A percentile compares a stretch with the other conserved stretches of the same genome.
These are phyloP conservation scores for Xerocomus minutiporus DNA, from an alignment of 1,284 basidiomycete species.

Conservation along the genomic window DNA sequence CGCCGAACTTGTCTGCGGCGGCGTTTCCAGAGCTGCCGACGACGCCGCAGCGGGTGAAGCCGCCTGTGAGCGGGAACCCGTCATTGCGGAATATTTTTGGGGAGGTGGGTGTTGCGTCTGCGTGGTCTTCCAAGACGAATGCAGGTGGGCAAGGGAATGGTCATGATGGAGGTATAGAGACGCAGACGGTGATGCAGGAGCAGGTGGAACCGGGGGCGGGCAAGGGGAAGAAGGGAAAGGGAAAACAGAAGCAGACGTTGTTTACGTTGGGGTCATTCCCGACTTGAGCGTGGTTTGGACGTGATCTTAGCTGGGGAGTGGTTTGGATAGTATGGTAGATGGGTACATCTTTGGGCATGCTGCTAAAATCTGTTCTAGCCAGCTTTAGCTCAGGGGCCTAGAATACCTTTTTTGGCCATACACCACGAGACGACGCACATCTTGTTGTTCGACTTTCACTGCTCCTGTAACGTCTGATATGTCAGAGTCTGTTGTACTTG, in stretches of 20 bases:
- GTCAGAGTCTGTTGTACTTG: constrained; percentile 64
- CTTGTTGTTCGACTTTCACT: background rate
- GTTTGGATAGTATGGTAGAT: background rate
- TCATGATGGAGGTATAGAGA: background rate
- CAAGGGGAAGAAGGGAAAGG: constrained; percentile 74
- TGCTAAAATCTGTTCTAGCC: no score
- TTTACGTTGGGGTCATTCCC: constrained; percentile 69
- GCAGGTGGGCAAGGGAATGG: background rate
- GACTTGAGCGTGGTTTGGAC: constrained; percentile 30
- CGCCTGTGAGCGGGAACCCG: constrained; percentile 58
- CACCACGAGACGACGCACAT: background rate
- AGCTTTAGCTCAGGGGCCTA: background rate
- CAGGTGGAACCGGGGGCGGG: constrained; percentile 17
- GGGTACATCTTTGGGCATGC: background rate
- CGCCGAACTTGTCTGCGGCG: constrained; percentile 49
- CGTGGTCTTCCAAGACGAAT: constrained; percentile 36
- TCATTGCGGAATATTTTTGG: constrained; percentile 72
- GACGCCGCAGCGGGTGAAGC: constrained; percentile 41
- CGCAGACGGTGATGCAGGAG: background rate
- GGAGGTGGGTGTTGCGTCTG: constrained; percentile 35
- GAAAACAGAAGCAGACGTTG: constrained; percentile 80
- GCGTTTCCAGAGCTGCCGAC: constrained; percentile 72
- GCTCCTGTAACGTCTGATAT: constrained; percentile 14
- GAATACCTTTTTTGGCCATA: constrained; percentile 2
- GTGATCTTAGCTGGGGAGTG: background rate